phyloP scores from a whole-genome alignment of 1,139 yeast genomes.

The Dujonia santamariae region DNA sequence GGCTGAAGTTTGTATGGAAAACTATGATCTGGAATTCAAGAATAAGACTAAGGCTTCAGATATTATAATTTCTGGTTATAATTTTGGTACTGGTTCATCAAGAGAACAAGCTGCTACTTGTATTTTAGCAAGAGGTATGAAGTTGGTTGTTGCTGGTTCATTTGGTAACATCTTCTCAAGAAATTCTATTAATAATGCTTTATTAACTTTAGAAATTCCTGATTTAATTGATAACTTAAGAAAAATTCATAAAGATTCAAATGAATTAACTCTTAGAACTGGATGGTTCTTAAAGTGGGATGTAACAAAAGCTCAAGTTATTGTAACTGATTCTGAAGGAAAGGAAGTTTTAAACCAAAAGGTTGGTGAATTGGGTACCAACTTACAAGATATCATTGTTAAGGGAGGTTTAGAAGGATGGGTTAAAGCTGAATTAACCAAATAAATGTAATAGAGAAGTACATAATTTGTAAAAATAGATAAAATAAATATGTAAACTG shows the following conservation, averaged over 20 bases:
- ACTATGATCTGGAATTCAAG: slow-evolving; percentile 87
- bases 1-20: slow-evolving; percentile 99
- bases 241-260: slow-evolving; percentile 52
- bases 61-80: slow-evolving; percentile 86
- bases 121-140: slow-evolving; percentile 89
- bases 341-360: slow-evolving; percentile 74
- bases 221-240: slow-evolving; percentile 75
- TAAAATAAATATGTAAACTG: slow-evolving; percentile 1
- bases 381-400: slow-evolving; percentile 92
- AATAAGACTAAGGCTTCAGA: slow-evolving; percentile 81
- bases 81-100: slow-evolving; percentile 98
- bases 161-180: slow-evolving; percentile 96
- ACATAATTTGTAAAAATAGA: slow-evolving; percentile 1
- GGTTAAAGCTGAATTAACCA: slow-evolving; percentile 75
- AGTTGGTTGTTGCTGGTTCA: slow-evolving; percentile 92
- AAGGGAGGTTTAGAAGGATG: slow-evolving; percentile 98
- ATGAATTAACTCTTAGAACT: slow-evolving; percentile 85
- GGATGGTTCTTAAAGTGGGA: slow-evolving; percentile 95
- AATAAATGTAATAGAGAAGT: slow-evolving; percentile 8
- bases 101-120: slow-evolving; percentile 99
- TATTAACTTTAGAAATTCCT: slow-evolving; percentile 91
- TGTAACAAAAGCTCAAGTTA: slow-evolving; percentile 77
- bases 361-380: slow-evolving; percentile 94
- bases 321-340: slow-evolving; percentile 65
- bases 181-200: slow-evolving; percentile 93